Conservation (phyloP, 1,284 basidiomycete genomes). For the Apiotrichum sp. region DNA sequence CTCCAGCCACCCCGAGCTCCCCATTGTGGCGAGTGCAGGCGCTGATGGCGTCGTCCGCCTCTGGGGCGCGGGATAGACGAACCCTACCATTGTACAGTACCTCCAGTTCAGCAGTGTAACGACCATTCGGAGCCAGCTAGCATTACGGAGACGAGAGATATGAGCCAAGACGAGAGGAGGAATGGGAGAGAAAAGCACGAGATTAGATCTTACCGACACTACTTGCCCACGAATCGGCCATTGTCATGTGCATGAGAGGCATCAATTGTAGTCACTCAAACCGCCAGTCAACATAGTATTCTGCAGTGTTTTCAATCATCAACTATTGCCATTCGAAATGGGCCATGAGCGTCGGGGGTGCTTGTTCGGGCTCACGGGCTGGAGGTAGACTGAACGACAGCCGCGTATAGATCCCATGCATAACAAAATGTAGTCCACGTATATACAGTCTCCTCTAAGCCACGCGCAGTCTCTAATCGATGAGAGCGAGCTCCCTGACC, state of each 20-base stretch:
- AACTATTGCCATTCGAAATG: no score
- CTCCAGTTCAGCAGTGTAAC: background rate
- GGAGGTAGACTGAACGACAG: background rate
- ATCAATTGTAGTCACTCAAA: conserved; percentile 9
- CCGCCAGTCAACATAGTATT: background rate
- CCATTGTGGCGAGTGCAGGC: conserved; percentile 84
- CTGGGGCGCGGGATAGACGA: conserved; percentile 45
- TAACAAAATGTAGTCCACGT: background rate
- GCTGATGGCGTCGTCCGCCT: conserved; percentile 92
- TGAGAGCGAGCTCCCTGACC: conserved; percentile 11
- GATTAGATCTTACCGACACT: conserved; percentile 3
- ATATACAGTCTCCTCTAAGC: background rate
- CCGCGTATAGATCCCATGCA: background rate
- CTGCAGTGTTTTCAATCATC: background rate
- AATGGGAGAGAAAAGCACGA: background rate
- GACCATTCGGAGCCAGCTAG: background rate
- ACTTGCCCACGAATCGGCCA: background rate
- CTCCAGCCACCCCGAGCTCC: conserved; percentile 62
- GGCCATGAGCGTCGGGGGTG: no score
- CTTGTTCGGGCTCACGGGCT: no score
- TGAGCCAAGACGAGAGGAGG: background rate
- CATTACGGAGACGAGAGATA: background rate
- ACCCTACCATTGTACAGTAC: background rate
- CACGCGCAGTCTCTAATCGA: background rate
- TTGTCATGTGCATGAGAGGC: conserved; percentile 16